Percentiles rank a stretch among this genome's conserved stretches.
Evolutionary conservation across 2,329 filamentous ascomycete genomes (phyloP).

Genomic region (Fusarium equiseti): DNA sequence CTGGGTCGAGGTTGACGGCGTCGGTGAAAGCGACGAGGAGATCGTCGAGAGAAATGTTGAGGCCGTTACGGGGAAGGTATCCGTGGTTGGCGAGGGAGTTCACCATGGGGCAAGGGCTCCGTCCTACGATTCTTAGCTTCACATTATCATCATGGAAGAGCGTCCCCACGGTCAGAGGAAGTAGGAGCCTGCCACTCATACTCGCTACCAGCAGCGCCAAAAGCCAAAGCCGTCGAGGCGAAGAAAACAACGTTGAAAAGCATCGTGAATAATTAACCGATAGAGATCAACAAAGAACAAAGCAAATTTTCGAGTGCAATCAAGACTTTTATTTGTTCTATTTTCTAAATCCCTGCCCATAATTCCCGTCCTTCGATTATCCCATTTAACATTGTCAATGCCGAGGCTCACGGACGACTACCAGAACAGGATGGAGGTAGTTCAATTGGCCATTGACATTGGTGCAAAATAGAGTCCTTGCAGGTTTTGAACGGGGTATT

Average conservation of each 20-base stretch:
- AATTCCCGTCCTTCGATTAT: background rate
- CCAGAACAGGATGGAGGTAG: conserved; percentile 15
- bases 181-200: conserved; percentile 38
- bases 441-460: background rate
- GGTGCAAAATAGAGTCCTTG: conserved; percentile 12
- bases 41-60: conserved; percentile 32
- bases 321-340: conserved; percentile 2
- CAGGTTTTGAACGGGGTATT: conserved; percentile 5
- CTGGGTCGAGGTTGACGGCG: conserved; percentile 42
- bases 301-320: background rate
- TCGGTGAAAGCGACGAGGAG: conserved; percentile 40
- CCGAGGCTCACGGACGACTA: conserved; percentile 34
- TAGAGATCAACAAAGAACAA: background rate
- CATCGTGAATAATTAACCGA: conserved; percentile 12
- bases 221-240: conserved; percentile 25
- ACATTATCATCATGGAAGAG: too few species aligned
- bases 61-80: conserved; percentile 39
- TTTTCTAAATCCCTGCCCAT: background rate
- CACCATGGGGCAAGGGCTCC: conserved; percentile 43
- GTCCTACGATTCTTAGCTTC: conserved; percentile 17
- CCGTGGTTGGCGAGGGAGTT: conserved; percentile 44
- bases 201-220: conserved; percentile 33
- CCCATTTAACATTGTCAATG: conserved; percentile 10
- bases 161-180: conserved; percentile 27
- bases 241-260: conserved; percentile 33